Evolutionary conservation across 2,329 filamentous ascomycete genomes (phyloP).

Genomic region (Trichoderma sp.): DNA sequence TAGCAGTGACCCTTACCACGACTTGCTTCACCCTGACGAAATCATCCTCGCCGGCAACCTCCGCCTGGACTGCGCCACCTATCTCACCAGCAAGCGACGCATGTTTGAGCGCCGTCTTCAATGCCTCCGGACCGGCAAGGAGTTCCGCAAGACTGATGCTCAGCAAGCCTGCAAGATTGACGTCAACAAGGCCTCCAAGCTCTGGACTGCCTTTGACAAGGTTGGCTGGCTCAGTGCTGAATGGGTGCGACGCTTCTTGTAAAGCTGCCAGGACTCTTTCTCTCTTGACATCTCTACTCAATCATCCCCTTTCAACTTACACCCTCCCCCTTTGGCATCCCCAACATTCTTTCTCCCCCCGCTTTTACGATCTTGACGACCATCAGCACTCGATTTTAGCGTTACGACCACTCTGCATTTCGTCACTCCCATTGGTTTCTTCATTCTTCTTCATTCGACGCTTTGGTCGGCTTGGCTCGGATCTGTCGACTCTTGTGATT

Average conservation of each 20-base stretch:
- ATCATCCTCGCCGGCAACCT: slow-evolving; percentile 72
- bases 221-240: slow-evolving; percentile 73
- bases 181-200: slow-evolving; percentile 92
- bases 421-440: neutral
- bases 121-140: slow-evolving; percentile 65
- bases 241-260: slow-evolving; percentile 41
- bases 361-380: slow-evolving; percentile 8
- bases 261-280: slow-evolving; percentile 17
- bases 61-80: slow-evolving; percentile 80
- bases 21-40: slow-evolving; percentile 76
- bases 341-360: neutral
- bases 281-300: neutral
- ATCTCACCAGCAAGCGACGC: slow-evolving; percentile 87
- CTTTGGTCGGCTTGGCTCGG: neutral
- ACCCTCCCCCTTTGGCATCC: neutral
- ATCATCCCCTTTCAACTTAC: neutral
- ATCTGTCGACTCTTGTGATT: neutral
- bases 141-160: slow-evolving; percentile 92
- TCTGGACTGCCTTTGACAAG: slow-evolving; percentile 85
- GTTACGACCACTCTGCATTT: neutral
- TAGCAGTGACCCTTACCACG: slow-evolving; percentile 64
- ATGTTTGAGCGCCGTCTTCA: slow-evolving; percentile 79
- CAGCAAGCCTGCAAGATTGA: slow-evolving; percentile 98
- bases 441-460: neutral
- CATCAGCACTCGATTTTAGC: neutral